Conservation (phyloP, 371 early-diverging fungal genomes). For the Saksenaea vasiformis region DNA sequence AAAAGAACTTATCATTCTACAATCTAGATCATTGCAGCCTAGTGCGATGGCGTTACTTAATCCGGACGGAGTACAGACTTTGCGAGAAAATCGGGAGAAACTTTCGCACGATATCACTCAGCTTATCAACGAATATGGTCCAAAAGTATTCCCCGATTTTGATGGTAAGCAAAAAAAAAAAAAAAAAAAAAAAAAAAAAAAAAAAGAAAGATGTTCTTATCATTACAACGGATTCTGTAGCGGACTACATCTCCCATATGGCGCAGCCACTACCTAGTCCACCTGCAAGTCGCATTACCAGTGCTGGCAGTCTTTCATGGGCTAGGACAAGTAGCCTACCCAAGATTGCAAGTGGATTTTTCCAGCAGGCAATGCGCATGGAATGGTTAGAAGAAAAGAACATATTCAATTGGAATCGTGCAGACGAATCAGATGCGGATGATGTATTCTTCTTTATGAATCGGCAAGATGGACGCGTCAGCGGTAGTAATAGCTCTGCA, state of each 20-base stretch:
- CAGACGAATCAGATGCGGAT: conserved; percentile 57
- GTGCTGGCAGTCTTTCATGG: conserved; percentile 26
- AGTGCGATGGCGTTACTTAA: conserved; percentile 70
- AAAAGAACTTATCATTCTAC: too few relatives aligned
- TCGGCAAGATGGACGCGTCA: conserved; percentile 26
- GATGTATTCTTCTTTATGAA: conserved; percentile 57
- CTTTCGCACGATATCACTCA: conserved; percentile 73
- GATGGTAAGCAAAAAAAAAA: conserved; percentile 54
- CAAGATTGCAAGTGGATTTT: conserved; percentile 41
- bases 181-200: too few relatives aligned
- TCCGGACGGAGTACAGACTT: conserved; percentile 50
- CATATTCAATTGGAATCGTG: conserved; percentile 59
- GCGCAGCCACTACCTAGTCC: conserved; percentile 17
- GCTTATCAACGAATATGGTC: conserved; percentile 83
- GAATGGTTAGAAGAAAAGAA: conserved; percentile 56
- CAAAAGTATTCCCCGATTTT: conserved; percentile 80
- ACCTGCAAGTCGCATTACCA: conserved; percentile 19
- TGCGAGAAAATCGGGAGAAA: conserved; percentile 64
- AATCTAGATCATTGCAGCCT: conserved; percentile 79
- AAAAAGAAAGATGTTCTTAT: too few relatives aligned
- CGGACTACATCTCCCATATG: conserved; percentile 32
- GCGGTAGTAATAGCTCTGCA: conserved; percentile 32
- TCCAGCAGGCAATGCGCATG: conserved; percentile 35
- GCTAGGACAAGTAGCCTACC: conserved; percentile 27
- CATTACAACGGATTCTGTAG: too few relatives aligned